Evolutionary conservation across 2,329 filamentous ascomycete species (phyloP).

Genomic region (Magnaporthales sp.): DNA sequence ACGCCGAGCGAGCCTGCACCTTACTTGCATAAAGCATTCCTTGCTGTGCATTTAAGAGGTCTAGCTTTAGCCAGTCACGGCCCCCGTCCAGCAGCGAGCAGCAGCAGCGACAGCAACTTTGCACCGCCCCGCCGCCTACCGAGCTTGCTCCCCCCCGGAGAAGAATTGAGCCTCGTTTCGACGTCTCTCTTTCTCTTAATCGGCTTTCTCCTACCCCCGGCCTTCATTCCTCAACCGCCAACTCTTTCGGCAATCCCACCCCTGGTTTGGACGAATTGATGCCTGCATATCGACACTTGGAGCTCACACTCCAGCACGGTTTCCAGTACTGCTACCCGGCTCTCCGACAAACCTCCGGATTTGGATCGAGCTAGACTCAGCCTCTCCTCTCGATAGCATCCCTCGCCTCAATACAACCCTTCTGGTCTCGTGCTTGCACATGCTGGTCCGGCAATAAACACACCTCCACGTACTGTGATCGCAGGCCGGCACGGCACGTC

Average conservation of each 20-base stretch:
- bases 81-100: not conserved
- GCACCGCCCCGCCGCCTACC: not conserved
- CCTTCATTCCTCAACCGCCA: not conserved
- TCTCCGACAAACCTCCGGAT: not conserved
- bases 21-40: conserved; percentile 1
- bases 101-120: not conserved
- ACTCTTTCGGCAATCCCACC: not conserved
- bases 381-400: not conserved
- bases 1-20: not conserved
- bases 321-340: not conserved
- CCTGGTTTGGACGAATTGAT: conserved; percentile 1
- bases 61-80: not conserved
- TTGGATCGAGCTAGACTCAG: not conserved
- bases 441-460: not conserved
- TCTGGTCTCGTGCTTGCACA: conserved; percentile 1
- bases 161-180: not conserved
- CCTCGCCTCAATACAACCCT: not conserved
- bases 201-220: not conserved
- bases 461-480: conserved; percentile 5
- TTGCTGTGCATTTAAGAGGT: not conserved
- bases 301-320: not conserved
- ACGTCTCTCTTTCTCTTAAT: not conserved
- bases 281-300: not conserved
- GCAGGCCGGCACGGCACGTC: conserved; percentile 7
- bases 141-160: not conserved